Percentiles rank a stretch among this genome's conserved stretches.
Conservation (phyloP, 495 filamentous ascomycete species). For the Penicillium dipodomyicola region DNA sequence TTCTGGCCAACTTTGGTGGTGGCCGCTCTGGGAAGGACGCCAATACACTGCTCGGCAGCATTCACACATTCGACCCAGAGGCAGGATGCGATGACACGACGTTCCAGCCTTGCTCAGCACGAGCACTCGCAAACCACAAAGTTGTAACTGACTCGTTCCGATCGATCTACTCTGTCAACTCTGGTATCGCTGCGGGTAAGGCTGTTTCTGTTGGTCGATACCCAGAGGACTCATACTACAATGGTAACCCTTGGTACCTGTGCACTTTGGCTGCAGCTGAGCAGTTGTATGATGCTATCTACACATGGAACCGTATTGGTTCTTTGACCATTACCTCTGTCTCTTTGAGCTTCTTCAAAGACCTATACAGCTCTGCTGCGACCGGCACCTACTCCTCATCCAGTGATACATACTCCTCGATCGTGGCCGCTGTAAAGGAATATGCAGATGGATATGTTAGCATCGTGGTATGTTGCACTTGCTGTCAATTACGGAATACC, state of each 20-base stretch:
- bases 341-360: conserved; percentile 57
- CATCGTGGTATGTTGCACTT: conserved; percentile 38
- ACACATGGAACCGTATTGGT: conserved; percentile 53
- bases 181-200: conserved; percentile 31
- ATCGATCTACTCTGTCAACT: conserved; percentile 58
- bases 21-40: conserved; percentile 59
- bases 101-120: conserved; percentile 61
- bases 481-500: neutral
- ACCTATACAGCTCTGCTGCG: conserved; percentile 47
- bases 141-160: conserved; percentile 61
- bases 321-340: conserved; percentile 52
- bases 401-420: conserved; percentile 46
- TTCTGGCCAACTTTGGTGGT: conserved; percentile 53
- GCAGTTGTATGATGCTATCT: conserved; percentile 62
- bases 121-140: conserved; percentile 65
- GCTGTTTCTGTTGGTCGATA: conserved; percentile 71
- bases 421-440: conserved; percentile 53
- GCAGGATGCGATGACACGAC: conserved; percentile 50
- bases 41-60: conserved; percentile 60
- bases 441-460: conserved; percentile 65
- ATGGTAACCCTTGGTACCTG: conserved; percentile 68
- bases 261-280: conserved; percentile 63
- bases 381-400: conserved; percentile 50
- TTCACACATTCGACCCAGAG: conserved; percentile 62
- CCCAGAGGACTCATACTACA: conserved; percentile 65